A percentile compares a stretch with the other conserved stretches of the same genome.
These are phyloP conservation scores for Vaccinium vitisidaea DNA, from an alignment of 148 eudicot genomes.

Conservation along the genomic window DNA sequence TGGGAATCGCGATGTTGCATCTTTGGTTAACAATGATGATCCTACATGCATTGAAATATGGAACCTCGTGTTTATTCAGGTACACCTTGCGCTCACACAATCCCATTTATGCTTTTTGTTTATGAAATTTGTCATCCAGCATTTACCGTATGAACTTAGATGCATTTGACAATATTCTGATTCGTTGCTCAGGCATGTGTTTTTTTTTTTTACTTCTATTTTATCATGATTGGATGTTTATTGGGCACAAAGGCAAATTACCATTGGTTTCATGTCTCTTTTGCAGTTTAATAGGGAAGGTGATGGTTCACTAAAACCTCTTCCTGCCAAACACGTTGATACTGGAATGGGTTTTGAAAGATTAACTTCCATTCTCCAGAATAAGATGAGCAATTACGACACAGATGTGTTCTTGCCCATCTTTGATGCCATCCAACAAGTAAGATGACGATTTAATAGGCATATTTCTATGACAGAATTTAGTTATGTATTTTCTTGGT, in stretches of 20 bases:
- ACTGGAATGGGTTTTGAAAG: conserved; percentile 99
- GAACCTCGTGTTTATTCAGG: conserved; percentile 99
- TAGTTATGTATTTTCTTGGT: not conserved
- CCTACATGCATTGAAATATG: conserved; percentile 97
- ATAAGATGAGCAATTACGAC: conserved; percentile 96
- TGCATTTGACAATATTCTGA: not conserved
- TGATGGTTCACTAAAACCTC: conserved; percentile 72
- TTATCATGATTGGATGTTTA: not conserved
- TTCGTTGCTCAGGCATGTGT: not conserved
- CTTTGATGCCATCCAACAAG: conserved; percentile 84
- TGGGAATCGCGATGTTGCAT: conserved; percentile 89
- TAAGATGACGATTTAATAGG: conserved; percentile 26
- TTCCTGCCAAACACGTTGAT: conserved; percentile 95
- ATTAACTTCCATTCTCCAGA: conserved; percentile 95
- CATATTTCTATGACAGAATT: not conserved
- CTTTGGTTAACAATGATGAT: conserved; percentile 89
- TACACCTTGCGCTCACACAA: conserved; percentile 13
- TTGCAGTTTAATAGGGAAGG: conserved; percentile 88
- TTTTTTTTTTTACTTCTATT: not conserved
- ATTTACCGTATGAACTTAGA: not conserved
- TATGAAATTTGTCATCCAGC: not conserved
- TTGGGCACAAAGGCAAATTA: not conserved
- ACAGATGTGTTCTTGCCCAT: conserved; percentile 93
- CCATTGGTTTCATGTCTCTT: conserved; percentile 14
- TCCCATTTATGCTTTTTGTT: not conserved